These are phyloP conservation scores for Comarum palustre DNA, from an alignment of 306 rosid species.

Conservation along the genomic window DNA sequence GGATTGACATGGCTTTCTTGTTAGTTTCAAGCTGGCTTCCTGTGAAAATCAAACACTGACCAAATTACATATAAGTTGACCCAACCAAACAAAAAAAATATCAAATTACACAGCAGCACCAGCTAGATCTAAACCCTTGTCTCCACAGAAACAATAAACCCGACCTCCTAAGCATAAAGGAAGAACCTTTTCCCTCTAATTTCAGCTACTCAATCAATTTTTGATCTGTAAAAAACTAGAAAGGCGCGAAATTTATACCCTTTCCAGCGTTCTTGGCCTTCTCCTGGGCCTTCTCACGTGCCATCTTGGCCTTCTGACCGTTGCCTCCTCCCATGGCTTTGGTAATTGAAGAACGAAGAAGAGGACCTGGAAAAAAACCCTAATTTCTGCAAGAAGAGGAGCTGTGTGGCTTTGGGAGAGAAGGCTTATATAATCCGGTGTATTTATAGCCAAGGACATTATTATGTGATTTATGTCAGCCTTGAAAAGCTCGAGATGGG, in stretches of 20 bases:
- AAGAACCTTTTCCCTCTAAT: neutral
- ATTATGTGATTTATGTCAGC: neutral
- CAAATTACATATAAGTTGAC: neutral
- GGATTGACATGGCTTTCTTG: constrained; percentile 56
- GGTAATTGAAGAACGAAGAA: constrained; percentile 12
- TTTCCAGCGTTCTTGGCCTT: constrained; percentile 33
- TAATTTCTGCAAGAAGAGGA: constrained; percentile 24
- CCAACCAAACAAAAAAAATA: neutral
- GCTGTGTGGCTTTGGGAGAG: neutral
- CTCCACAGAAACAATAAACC: neutral
- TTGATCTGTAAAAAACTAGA: neutral
- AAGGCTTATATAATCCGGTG: neutral
- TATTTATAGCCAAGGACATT: constrained; percentile 1
- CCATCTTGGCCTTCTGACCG: constrained; percentile 54
- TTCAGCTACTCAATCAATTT: neutral
- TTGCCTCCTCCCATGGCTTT: constrained; percentile 56
- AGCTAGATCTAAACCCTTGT: constrained; percentile 20
- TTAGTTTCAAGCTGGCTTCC: constrained; percentile 56
- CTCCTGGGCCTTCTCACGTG: constrained; percentile 53
- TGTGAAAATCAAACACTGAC: constrained; percentile 17
- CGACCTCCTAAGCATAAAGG: neutral
- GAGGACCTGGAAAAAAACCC: constrained; percentile 57
- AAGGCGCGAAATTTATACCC: constrained; percentile 27
- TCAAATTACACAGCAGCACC: neutral
- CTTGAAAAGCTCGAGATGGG: neutral